Percentiles rank a stretch among this genome's conserved stretches.
These are phyloP conservation scores for Atkinsonella hypoxylon DNA, from an alignment of 2,329 filamentous ascomycete genomes.

Conservation along the genomic window DNA sequence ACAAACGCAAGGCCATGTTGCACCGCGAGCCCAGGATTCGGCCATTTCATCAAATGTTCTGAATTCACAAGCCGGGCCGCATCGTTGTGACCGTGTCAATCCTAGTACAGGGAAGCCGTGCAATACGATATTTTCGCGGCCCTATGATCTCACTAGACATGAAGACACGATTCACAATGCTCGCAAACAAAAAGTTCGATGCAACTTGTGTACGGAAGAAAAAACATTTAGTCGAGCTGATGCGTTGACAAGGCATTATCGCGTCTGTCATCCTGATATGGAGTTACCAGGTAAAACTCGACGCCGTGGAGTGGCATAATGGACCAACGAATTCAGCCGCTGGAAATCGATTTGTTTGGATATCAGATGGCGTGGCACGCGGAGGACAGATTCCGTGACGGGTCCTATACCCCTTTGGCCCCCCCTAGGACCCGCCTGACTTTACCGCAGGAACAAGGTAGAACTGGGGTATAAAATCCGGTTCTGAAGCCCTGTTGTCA, in stretches of 20 bases:
- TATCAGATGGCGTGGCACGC: no score
- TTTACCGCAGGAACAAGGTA: no score
- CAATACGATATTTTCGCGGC: slow-evolving; percentile 85
- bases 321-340: no score
- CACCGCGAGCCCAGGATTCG: slow-evolving; percentile 17
- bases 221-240: slow-evolving; percentile 96
- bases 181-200: slow-evolving; percentile 87
- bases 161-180: slow-evolving; percentile 97
- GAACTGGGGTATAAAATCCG: no score
- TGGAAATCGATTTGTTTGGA: no score
- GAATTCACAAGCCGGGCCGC: slow-evolving; percentile 85
- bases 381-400: no score
- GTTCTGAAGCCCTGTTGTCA: neutral
- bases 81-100: slow-evolving; percentile 87
- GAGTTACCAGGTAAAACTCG: slow-evolving; percentile 59
- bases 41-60: slow-evolving; percentile 43
- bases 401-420: no score
- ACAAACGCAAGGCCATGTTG: slow-evolving; percentile 43
- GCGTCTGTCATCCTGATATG: slow-evolving; percentile 83
- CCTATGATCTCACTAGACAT: slow-evolving; percentile 91
- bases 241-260: slow-evolving; percentile 85
- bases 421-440: no score
- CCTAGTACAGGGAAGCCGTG: slow-evolving; percentile 91
- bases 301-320: slow-evolving; percentile 14
- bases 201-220: slow-evolving; percentile 84